Evolutionary conservation across 2,329 filamentous ascomycete genomes (phyloP).

Genomic region (Colletotrichum sp.): DNA sequence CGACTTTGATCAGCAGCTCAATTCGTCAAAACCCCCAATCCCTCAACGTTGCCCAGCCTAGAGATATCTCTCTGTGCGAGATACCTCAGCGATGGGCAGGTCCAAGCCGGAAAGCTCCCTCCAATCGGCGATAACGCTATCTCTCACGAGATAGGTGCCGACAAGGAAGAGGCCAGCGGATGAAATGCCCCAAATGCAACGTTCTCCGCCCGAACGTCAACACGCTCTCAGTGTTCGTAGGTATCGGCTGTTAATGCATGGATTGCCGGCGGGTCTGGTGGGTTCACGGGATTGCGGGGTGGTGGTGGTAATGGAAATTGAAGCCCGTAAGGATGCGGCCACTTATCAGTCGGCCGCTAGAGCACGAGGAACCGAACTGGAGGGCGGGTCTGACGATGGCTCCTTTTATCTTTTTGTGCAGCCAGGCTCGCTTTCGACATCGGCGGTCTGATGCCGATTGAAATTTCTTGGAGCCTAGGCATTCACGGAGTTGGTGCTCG

Average conservation of each 20-base stretch:
- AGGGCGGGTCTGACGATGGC: neutral
- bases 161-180: neutral
- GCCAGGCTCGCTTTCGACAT: neutral
- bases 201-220: neutral
- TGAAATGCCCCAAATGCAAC: neutral
- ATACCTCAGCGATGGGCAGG: neutral
- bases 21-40: too few relatives aligned
- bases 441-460: neutral
- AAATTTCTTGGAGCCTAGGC: neutral
- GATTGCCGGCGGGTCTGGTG: neutral
- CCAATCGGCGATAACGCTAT: neutral
- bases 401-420: neutral
- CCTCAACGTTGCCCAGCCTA: neutral
- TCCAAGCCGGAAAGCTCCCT: neutral
- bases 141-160: neutral
- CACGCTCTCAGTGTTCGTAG: neutral
- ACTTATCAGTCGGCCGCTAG: conserved; percentile 11
- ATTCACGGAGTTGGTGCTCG: neutral
- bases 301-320: neutral
- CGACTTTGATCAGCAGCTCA: neutral
- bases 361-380: neutral
- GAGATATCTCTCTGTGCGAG: neutral
- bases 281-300: neutral
- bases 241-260: conserved; percentile 5
- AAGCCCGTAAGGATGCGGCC: neutral